Conservation (phyloP, 768 basidiomycete genomes). For the Auricularia heimuer region DNA sequence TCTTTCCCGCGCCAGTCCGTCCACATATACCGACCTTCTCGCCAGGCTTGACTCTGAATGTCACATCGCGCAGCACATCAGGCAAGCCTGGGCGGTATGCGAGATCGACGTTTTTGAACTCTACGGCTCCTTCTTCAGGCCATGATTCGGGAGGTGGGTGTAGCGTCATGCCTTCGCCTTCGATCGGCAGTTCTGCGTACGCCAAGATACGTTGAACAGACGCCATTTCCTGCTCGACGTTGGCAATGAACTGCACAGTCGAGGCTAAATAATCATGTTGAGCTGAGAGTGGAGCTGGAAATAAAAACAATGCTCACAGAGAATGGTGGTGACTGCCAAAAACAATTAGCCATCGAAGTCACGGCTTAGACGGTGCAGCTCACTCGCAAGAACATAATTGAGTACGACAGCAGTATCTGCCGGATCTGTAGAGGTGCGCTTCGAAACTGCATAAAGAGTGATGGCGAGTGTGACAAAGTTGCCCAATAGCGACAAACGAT, state of each 20-base stretch:
- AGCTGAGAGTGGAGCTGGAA: neutral
- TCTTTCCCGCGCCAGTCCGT: conserved; percentile 29
- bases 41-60: conserved; percentile 45
- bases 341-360: neutral
- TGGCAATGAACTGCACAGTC: conserved; percentile 45
- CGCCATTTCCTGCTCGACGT: conserved; percentile 63
- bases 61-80: conserved; percentile 50
- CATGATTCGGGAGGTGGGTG: conserved; percentile 40
- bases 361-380: neutral
- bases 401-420: conserved; percentile 57
- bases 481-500: conserved; percentile 56
- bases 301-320: neutral
- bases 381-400: conserved; percentile 32
- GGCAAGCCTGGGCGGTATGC: conserved; percentile 56
- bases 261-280: conserved; percentile 28
- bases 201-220: conserved; percentile 61
- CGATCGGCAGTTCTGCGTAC: conserved; percentile 52
- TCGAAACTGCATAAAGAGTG: conserved; percentile 55
- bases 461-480: conserved; percentile 61
- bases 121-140: conserved; percentile 43
- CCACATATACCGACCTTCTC: conserved; percentile 46
- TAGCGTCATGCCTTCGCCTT: conserved; percentile 34
- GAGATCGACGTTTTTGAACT: conserved; percentile 46
- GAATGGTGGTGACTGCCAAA: neutral
- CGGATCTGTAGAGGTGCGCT: conserved; percentile 44